phyloP scores from a whole-genome alignment of 345 rosid species.

The Eutrema heterophyllum region DNA sequence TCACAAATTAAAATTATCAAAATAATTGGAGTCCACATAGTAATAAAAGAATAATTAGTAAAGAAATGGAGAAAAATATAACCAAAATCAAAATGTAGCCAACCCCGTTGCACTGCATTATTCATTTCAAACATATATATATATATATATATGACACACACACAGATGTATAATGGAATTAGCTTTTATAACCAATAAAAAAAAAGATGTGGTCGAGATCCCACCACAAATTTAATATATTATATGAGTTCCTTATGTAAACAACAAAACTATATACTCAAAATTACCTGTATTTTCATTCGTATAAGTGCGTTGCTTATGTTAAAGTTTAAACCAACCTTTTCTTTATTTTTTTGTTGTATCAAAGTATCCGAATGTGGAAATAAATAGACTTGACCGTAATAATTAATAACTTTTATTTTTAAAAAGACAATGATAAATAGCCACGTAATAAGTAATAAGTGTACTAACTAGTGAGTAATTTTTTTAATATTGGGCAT shows the following conservation, averaged over 20 bases:
- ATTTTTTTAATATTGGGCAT: not conserved
- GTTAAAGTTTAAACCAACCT: not conserved
- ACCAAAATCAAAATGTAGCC: constrained; percentile 16
- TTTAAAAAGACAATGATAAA: not conserved
- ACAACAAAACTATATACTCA: too few relatives aligned
- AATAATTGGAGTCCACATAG: constrained; percentile 31
- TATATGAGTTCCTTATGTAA: not conserved
- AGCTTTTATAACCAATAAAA: not conserved
- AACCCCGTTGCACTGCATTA: constrained; percentile 2
- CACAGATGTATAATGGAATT: not conserved
- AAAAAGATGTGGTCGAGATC: constrained; percentile 10
- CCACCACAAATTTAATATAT: not conserved
- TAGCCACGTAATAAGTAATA: not conserved
- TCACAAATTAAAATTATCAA: constrained; percentile 14
- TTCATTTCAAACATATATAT: not conserved
- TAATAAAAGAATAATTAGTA: not conserved
- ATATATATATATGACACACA: not conserved
- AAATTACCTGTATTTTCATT: too few relatives aligned
- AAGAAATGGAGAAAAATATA: not conserved
- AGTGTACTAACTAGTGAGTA: not conserved
- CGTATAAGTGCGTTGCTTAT: not conserved
- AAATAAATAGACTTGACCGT: not conserved
- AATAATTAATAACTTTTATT: not conserved
- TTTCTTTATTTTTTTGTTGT: not conserved
- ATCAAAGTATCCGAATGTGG: not conserved